These are phyloP conservation scores for Paramecium tetraurelia DNA, from an alignment of 73 alveolate species.

Conservation along the genomic window DNA sequence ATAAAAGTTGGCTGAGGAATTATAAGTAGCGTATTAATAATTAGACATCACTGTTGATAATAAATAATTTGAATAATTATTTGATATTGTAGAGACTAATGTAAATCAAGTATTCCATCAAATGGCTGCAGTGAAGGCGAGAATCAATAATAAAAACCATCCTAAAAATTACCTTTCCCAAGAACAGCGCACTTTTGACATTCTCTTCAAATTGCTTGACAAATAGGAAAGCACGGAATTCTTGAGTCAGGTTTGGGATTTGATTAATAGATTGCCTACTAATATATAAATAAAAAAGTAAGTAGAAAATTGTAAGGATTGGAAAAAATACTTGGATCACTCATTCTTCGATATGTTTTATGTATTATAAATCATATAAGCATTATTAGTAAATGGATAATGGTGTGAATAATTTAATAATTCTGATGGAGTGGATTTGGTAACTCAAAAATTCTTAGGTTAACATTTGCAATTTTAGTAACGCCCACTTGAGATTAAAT, in stretches of 20 bases:
- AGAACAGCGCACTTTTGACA: slow-evolving; percentile 9
- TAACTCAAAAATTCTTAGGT: slow-evolving; percentile 19
- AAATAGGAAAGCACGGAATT: slow-evolving; percentile 14
- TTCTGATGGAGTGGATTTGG: slow-evolving; percentile 33
- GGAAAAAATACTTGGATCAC: slow-evolving; percentile 42
- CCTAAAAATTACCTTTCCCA: slow-evolving; percentile 19
- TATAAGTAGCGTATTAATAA: neutral
- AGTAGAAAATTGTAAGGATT: neutral
- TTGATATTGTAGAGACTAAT: neutral
- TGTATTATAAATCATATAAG: slow-evolving; percentile 18
- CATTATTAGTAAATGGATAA: neutral
- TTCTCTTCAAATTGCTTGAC: neutral
- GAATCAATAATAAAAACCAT: slow-evolving; percentile 9
- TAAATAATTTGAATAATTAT: neutral
- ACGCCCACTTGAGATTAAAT: slow-evolving; percentile 2
- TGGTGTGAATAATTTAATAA: slow-evolving; percentile 11
- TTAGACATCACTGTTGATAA: neutral
- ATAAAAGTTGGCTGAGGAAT: slow-evolving; percentile 2
- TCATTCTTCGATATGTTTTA: slow-evolving; percentile 22
- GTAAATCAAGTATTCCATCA: neutral
- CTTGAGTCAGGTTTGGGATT: slow-evolving; percentile 18
- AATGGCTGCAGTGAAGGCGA: neutral
- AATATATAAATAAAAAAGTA: neutral
- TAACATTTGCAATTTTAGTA: neutral
- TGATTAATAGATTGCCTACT: slow-evolving; percentile 25